Evolutionary conservation across 2,329 filamentous ascomycete species (phyloP).

Genomic region (Chalaropsis ovoidea): DNA sequence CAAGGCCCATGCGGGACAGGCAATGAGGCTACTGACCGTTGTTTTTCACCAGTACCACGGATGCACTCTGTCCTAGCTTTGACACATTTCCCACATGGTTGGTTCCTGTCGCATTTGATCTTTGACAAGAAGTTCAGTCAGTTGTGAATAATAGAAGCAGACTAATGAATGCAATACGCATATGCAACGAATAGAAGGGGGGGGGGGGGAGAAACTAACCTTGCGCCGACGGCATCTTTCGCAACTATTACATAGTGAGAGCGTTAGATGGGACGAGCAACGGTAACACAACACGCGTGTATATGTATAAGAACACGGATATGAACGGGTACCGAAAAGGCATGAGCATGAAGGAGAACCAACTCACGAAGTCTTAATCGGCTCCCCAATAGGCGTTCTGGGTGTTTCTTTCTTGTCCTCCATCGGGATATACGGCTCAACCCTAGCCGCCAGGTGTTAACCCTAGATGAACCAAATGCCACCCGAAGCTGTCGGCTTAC

Average conservation of each 20-base stretch:
- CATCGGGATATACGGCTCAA: slow-evolving; percentile 27
- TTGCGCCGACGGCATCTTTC: slow-evolving; percentile 38
- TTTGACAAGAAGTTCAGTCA: slow-evolving; percentile 24
- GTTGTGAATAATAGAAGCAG: slow-evolving; percentile 27
- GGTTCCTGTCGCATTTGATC: slow-evolving; percentile 45
- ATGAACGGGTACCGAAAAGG: not conserved
- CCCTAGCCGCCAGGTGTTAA: not conserved
- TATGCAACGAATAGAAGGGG: not conserved
- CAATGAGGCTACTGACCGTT: slow-evolving; percentile 31
- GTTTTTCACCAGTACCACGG: slow-evolving; percentile 37
- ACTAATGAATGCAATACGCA: not conserved
- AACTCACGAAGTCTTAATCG: slow-evolving; percentile 34
- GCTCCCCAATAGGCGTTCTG: slow-evolving; percentile 32
- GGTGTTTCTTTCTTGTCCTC: not conserved
- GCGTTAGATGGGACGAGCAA: not conserved
- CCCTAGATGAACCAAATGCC: not conserved
- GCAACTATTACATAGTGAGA: slow-evolving; percentile 31
- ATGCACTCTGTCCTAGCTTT: slow-evolving; percentile 36
- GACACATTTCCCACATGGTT: slow-evolving; percentile 42
- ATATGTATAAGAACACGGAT: not conserved
- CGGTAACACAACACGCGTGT: not conserved
- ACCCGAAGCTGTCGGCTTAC: not conserved
- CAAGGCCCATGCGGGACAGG: not conserved
- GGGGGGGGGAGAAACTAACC: slow-evolving; percentile 28
- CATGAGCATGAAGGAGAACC: not conserved